Evolutionary conservation across 352 stramenopile genomes (phyloP).

Genomic region (Phytophthora tubulina): DNA sequence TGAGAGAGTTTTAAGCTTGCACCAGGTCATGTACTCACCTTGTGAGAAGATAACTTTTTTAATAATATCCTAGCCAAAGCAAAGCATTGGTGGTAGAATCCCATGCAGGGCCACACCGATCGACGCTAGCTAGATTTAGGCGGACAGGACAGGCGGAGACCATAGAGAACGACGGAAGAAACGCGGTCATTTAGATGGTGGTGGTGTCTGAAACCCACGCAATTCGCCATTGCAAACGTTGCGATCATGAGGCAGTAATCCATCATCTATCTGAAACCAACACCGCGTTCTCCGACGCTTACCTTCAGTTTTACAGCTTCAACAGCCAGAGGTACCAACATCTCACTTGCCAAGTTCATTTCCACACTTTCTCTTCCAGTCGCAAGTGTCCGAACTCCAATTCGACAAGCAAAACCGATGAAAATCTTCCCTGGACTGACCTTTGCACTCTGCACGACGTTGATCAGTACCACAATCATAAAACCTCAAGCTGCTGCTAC

Average conservation of each 20-base stretch:
- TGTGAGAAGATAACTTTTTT: too few relatives aligned
- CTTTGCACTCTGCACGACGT: slow-evolving; percentile 7
- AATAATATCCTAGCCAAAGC: too few relatives aligned
- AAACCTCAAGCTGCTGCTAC: not conserved
- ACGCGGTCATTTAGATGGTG: not conserved
- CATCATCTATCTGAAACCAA: slow-evolving; percentile 31
- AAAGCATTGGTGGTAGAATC: too few relatives aligned
- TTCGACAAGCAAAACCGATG: slow-evolving; percentile 12
- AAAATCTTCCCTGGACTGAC: slow-evolving; percentile 16
- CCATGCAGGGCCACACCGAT: too few relatives aligned
- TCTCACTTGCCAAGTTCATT: too few relatives aligned
- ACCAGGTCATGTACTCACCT: too few relatives aligned
- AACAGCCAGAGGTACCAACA: too few relatives aligned
- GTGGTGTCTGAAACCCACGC: slow-evolving; percentile 12
- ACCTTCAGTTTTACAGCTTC: too few relatives aligned
- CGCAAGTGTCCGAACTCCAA: too few relatives aligned
- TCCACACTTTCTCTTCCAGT: not conserved
- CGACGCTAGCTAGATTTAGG: not conserved
- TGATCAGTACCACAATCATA: not conserved
- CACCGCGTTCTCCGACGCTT: too few relatives aligned
- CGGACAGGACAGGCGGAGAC: slow-evolving; percentile 1
- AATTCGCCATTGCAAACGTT: not conserved
- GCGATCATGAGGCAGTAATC: not conserved
- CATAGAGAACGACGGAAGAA: not conserved
- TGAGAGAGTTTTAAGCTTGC: too few relatives aligned